Evolutionary conservation across 306 rosid species (phyloP).

Genomic region (Corylus heterophylla): DNA sequence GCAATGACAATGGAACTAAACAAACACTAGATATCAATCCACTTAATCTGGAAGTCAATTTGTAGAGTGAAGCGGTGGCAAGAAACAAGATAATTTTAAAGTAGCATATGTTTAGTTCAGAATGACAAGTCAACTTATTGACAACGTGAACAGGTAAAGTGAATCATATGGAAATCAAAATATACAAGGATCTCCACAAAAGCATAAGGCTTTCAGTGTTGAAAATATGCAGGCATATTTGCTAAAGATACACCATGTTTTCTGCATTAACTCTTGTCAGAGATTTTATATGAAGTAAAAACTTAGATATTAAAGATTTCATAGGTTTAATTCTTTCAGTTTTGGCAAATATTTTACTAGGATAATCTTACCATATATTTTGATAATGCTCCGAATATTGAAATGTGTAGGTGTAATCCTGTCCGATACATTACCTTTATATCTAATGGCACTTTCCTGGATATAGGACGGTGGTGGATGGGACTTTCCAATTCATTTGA

Average conservation of each 20-base stretch:
- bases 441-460: too few species aligned
- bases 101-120: too few species aligned
- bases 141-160: too few species aligned
- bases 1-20: conserved; percentile 21
- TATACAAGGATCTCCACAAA: neutral
- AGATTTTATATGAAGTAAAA: neutral
- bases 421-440: too few species aligned
- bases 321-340: neutral
- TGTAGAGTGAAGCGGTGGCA: neutral
- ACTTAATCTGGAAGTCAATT: conserved; percentile 6
- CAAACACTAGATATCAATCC: neutral
- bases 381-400: too few species aligned
- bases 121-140: too few species aligned
- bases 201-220: neutral
- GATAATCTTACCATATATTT: neutral
- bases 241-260: neutral
- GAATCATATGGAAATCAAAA: too few species aligned
- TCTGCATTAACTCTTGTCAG: neutral
- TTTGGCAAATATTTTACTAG: neutral
- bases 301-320: neutral
- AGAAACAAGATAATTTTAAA: neutral
- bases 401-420: too few species aligned
- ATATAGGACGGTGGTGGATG: too few species aligned
- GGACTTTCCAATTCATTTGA: neutral
- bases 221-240: neutral